Conservation (phyloP, 2,329 filamentous ascomycete genomes). For the Fusarium hainanense region DNA sequence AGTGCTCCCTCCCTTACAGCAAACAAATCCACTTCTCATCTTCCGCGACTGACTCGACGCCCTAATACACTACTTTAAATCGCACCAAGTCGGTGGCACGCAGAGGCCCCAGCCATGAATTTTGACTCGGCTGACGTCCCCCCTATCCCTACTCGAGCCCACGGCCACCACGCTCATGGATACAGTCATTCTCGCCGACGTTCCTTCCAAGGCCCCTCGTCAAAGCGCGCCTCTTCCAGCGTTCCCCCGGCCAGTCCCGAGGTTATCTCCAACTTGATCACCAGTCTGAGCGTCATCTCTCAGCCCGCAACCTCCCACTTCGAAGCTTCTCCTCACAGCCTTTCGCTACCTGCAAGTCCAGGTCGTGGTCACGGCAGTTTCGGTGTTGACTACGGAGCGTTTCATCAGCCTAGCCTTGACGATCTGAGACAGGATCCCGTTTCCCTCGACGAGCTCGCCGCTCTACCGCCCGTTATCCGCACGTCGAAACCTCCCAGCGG, state of each 20-base stretch:
- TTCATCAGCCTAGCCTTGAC: slow-evolving; percentile 63
- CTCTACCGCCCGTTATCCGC: slow-evolving; percentile 77
- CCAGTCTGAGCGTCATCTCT: slow-evolving; percentile 74
- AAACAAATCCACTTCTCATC: slow-evolving; percentile 25
- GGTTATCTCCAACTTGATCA: slow-evolving; percentile 77
- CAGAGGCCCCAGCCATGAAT: slow-evolving; percentile 45
- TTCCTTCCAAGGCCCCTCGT: slow-evolving; percentile 30
- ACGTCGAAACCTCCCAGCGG: slow-evolving; percentile 86
- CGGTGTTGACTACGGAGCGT: slow-evolving; percentile 79
- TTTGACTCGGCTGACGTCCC: slow-evolving; percentile 44
- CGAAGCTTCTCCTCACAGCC: slow-evolving; percentile 63
- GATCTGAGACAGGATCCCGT: slow-evolving; percentile 59
- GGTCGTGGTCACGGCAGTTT: slow-evolving; percentile 66
- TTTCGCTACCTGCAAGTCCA: slow-evolving; percentile 53
- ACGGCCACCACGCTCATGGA: slow-evolving; percentile 26
- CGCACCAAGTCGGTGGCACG: slow-evolving; percentile 19
- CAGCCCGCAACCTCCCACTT: slow-evolving; percentile 76
- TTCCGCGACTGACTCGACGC: slow-evolving; percentile 15
- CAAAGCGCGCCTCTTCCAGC: slow-evolving; percentile 37
- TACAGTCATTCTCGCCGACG: slow-evolving; percentile 22
- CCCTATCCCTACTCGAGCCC: slow-evolving; percentile 49
- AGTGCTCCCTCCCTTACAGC: slow-evolving; percentile 19
- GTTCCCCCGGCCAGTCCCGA: slow-evolving; percentile 69
- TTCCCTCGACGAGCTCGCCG: slow-evolving; percentile 69
- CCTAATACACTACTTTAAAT: slow-evolving; percentile 9